A percentile compares a stretch with the other conserved stretches of the same genome.
Conservation (phyloP, 805 yeast genomes). For the Lipomyces kockii region DNA sequence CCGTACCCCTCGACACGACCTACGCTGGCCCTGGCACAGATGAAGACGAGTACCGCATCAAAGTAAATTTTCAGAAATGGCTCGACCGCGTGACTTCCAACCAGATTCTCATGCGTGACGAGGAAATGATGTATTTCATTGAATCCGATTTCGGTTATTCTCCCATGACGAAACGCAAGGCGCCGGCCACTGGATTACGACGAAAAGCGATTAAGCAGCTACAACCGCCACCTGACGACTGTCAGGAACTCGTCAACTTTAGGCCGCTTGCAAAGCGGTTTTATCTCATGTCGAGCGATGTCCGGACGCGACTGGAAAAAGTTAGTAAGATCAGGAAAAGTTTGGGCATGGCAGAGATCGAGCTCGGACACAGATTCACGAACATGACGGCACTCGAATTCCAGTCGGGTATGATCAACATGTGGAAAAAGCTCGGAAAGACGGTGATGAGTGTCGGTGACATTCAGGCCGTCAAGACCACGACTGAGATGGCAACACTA, state of each 20-base stretch:
- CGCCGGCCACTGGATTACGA: slow-evolving; percentile 82
- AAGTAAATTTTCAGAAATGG: slow-evolving; percentile 78
- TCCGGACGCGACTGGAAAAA: slow-evolving; percentile 61
- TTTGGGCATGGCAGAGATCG: slow-evolving; percentile 62
- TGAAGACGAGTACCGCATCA: slow-evolving; percentile 69
- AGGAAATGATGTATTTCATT: slow-evolving; percentile 82
- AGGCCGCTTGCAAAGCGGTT: slow-evolving; percentile 84
- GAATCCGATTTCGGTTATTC: slow-evolving; percentile 75
- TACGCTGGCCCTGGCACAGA: slow-evolving; percentile 83
- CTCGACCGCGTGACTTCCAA: slow-evolving; percentile 71
- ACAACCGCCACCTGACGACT: slow-evolving; percentile 89
- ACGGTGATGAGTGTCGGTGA: slow-evolving; percentile 75
- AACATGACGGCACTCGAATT: slow-evolving; percentile 53
- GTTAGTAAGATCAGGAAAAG: slow-evolving; percentile 52
- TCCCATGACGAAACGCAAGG: slow-evolving; percentile 62
- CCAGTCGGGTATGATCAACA: slow-evolving; percentile 70
- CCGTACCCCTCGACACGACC: slow-evolving; percentile 75
- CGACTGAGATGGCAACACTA: slow-evolving; percentile 71
- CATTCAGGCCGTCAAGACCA: slow-evolving; percentile 69
- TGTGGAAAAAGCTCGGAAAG: slow-evolving; percentile 81
- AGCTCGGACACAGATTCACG: slow-evolving; percentile 50
- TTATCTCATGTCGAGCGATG: slow-evolving; percentile 60
- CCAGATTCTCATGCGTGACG: slow-evolving; percentile 83
- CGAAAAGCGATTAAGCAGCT: slow-evolving; percentile 91
- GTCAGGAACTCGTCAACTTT: slow-evolving; percentile 76